phyloP scores from a whole-genome alignment of 805 yeast genomes.

The Candida parachauliodes region DNA sequence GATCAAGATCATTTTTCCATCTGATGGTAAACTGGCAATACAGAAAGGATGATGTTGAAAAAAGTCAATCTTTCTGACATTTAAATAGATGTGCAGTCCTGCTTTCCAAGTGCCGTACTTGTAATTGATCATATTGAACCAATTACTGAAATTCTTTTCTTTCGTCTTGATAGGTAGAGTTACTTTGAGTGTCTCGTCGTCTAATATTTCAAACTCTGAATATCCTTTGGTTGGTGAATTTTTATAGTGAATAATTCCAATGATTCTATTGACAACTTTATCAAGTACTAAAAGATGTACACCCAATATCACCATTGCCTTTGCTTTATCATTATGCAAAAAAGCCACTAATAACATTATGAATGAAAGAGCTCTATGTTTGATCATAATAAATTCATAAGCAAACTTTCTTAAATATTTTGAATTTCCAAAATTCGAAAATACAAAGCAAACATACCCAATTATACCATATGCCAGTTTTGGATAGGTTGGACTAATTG shows the following conservation, averaged over 20 bases:
- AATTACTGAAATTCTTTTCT: conserved; percentile 15
- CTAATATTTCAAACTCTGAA: conserved; percentile 37
- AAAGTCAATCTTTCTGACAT: conserved; percentile 32
- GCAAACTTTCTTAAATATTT: conserved; percentile 34
- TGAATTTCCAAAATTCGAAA: conserved; percentile 34
- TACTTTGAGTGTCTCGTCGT: conserved; percentile 37
- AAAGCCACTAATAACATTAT: conserved; percentile 40
- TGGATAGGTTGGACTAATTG: conserved; percentile 41
- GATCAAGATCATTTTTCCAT: conserved; percentile 38
- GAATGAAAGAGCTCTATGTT: conserved; percentile 39
- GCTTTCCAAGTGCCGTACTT: conserved; percentile 43
- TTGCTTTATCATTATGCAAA: conserved; percentile 38
- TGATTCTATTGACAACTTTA: conserved; percentile 28
- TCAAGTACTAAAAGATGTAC: conserved; percentile 43
- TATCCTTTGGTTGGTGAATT: conserved; percentile 36
- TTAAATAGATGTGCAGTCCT: conserved; percentile 46
- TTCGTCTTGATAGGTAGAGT: conserved; percentile 31
- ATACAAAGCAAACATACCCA: conserved; percentile 34
- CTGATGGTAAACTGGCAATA: conserved; percentile 35
- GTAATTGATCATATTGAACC: conserved; percentile 31
- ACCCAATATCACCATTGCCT: conserved; percentile 34
- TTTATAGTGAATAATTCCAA: conserved; percentile 28
- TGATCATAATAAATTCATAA: conserved; percentile 42
- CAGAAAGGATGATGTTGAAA: conserved; percentile 49
- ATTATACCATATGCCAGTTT: conserved; percentile 51